A percentile compares a stretch with the other conserved stretches of the same genome.
Conservation (phyloP, 176 grass and related monocot genomes). For the Cenchrus americanus region DNA sequence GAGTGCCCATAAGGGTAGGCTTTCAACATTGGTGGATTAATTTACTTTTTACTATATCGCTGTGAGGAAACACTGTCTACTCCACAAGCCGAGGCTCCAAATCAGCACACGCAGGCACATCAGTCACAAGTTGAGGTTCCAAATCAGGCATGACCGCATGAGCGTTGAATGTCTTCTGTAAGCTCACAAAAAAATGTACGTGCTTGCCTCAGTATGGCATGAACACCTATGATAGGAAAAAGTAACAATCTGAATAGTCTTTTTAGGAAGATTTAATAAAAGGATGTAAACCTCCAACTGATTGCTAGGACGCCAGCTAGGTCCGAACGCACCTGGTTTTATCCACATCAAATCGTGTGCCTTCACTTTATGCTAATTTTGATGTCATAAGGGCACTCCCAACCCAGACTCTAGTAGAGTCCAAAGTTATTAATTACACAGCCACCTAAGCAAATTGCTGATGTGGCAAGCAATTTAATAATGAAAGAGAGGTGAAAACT, state of each 20-base stretch:
- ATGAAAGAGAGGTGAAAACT: too few relatives aligned
- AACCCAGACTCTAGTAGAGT: too few relatives aligned
- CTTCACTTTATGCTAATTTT: background rate
- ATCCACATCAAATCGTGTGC: background rate
- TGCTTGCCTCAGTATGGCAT: background rate
- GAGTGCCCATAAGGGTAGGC: too few relatives aligned
- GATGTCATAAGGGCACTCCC: too few relatives aligned
- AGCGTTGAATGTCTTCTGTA: background rate
- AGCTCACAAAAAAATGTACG: constrained; percentile 5
- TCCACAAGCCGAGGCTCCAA: background rate
- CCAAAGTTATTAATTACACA: too few relatives aligned
- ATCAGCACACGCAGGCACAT: background rate
- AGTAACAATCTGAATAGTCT: background rate
- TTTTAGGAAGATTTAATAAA: background rate
- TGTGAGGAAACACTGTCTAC: too few relatives aligned
- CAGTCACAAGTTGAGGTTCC: background rate
- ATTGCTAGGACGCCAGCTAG: background rate
- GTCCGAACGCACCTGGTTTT: background rate
- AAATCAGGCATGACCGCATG: background rate
- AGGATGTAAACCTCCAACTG: background rate
- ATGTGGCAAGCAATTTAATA: too few relatives aligned
- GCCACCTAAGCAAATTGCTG: too few relatives aligned
- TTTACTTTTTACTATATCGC: too few relatives aligned
- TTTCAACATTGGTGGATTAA: too few relatives aligned
- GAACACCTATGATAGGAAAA: background rate